phyloP scores from a whole-genome alignment of 176 grass and related monocot species.

The Poa pratensis region DNA sequence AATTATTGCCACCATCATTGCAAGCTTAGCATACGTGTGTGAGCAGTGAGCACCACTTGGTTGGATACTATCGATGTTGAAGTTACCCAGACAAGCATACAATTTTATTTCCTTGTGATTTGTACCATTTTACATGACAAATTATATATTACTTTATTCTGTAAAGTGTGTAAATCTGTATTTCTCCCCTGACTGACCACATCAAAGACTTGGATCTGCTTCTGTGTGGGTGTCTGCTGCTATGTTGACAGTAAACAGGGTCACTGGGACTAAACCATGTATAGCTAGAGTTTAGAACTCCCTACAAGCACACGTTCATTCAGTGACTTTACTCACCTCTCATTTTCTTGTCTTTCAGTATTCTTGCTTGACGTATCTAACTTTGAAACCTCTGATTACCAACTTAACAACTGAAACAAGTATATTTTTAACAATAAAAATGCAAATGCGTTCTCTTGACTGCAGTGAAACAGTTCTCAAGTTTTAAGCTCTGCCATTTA shows the following conservation, averaged over 20 bases:
- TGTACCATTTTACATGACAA: not conserved
- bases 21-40: not conserved
- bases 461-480: not conserved
- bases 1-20: not conserved
- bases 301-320: conserved; percentile 6
- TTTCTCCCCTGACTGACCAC: not conserved
- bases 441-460: not conserved
- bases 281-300: not conserved
- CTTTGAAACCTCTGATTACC: conserved; percentile 8
- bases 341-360: conserved; percentile 15
- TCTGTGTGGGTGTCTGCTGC: conserved; percentile 1
- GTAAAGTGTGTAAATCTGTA: not conserved
- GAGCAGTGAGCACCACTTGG: conserved; percentile 18
- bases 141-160: not conserved
- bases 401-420: not conserved
- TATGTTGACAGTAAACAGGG: not conserved
- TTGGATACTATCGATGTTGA: not conserved
- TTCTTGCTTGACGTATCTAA: not conserved
- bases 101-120: conserved; percentile 10
- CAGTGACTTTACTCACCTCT: not conserved
- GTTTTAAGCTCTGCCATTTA: conserved; percentile 3
- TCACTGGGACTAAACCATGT: conserved; percentile 16
- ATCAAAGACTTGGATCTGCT: not conserved
- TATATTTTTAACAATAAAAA: conserved; percentile 10
- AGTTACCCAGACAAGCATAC: not conserved